These are phyloP conservation scores for Eremomyces bilateralis DNA, from an alignment of 495 filamentous ascomycete species.

Conservation along the genomic window DNA sequence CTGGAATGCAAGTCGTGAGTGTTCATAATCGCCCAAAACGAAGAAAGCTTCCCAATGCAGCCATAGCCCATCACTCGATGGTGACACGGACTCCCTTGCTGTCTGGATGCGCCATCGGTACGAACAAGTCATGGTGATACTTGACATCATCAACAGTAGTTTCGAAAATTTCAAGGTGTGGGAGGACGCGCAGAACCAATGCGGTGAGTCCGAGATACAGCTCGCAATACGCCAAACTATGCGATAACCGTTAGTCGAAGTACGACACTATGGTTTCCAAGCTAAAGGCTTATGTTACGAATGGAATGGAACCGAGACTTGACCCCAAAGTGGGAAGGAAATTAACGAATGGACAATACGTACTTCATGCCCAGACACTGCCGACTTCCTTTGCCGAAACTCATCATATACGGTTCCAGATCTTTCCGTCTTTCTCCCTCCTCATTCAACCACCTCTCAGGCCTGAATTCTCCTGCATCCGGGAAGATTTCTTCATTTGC, in stretches of 20 bases:
- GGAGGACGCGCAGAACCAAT: too few species aligned
- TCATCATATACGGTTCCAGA: neutral
- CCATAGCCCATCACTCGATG: slow-evolving; percentile 3
- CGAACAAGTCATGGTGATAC: slow-evolving; percentile 19
- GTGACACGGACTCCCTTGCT: slow-evolving; percentile 16
- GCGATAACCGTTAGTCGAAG: too few species aligned
- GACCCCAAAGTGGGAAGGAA: too few species aligned
- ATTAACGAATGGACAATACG: neutral
- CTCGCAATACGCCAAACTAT: neutral
- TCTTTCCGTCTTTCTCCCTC: neutral
- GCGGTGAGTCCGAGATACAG: neutral
- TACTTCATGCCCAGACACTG: neutral
- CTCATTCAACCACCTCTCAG: slow-evolving; percentile 1
- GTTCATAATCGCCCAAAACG: too few species aligned
- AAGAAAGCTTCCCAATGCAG: too few species aligned
- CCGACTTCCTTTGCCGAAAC: neutral
- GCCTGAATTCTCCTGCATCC: neutral
- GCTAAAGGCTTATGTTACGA: too few species aligned
- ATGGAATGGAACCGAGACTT: too few species aligned
- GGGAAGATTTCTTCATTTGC: slow-evolving; percentile 1
- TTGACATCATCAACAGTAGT: slow-evolving; percentile 20
- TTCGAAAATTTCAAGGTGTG: slow-evolving; percentile 15
- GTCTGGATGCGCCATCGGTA: slow-evolving; percentile 16
- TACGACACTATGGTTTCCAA: too few species aligned
- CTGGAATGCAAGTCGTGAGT: too few species aligned